Evolutionary conservation across 1,139 yeast species (phyloP).

Genomic region (Geotrichum candidum): DNA sequence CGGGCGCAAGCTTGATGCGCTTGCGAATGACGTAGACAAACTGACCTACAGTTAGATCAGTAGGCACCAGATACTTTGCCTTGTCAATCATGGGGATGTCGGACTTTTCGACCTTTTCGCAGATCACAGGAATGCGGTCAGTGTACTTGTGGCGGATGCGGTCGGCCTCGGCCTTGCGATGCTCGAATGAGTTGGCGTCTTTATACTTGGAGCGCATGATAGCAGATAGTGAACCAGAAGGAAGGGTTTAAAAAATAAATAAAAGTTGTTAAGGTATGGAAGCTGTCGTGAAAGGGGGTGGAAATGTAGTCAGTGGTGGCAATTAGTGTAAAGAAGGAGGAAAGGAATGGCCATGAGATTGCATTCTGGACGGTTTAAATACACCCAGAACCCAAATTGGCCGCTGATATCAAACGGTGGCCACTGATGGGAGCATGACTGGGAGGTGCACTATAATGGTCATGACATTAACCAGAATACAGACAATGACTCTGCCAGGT

Average conservation of each 20-base stretch:
- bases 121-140: constrained; percentile 90
- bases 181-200: constrained; percentile 87
- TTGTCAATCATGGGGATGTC: constrained; percentile 95
- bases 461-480: no score
- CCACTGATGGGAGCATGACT: no score
- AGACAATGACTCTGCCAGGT: no score
- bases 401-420: no score
- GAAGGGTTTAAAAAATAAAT: background rate
- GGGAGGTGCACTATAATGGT: no score
- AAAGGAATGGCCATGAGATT: background rate
- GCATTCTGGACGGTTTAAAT: background rate
- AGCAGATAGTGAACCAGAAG: background rate
- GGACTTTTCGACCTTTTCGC: constrained; percentile 95
- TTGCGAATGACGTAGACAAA: constrained; percentile 95
- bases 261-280: background rate
- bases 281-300: background rate
- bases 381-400: background rate
- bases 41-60: constrained; percentile 94
- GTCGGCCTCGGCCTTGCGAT: constrained; percentile 92
- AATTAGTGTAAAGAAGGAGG: background rate
- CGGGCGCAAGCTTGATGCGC: constrained; percentile 91
- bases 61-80: constrained; percentile 93
- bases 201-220: constrained; percentile 80
- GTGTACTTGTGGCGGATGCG: constrained; percentile 84
- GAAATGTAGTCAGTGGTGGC: background rate